These are phyloP conservation scores for Pichia paraexigua DNA, from an alignment of 805 yeast genomes.

Conservation along the genomic window DNA sequence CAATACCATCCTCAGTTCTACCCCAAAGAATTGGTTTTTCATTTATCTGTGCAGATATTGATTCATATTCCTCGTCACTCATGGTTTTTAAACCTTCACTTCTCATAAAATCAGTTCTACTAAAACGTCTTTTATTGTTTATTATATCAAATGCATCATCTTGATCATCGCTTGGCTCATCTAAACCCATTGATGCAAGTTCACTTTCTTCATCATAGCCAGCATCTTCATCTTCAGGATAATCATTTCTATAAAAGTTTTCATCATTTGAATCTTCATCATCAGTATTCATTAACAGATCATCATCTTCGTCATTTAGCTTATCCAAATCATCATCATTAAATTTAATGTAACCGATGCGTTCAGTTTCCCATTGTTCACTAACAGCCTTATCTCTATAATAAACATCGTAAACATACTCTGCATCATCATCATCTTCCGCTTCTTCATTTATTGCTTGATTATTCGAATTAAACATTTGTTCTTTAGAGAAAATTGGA, in stretches of 20 bases:
- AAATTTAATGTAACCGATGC: conserved; percentile 45
- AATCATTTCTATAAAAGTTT: conserved; percentile 84
- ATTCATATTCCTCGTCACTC: conserved; percentile 25
- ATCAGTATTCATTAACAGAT: conserved; percentile 35
- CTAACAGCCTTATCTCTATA: conserved; percentile 49
- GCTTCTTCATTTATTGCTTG: conserved; percentile 17
- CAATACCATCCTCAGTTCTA: conserved; percentile 3
- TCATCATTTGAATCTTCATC: conserved; percentile 89
- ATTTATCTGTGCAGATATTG: conserved; percentile 23
- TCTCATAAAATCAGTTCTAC: conserved; percentile 20
- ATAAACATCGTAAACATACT: conserved; percentile 90
- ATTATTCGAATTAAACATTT: conserved; percentile 17
- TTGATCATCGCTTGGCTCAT: conserved; percentile 32
- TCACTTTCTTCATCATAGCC: conserved; percentile 31
- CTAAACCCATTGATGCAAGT: conserved; percentile 18
- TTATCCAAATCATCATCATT: conserved; percentile 41
- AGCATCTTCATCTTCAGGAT: conserved; percentile 89
- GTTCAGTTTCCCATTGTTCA: conserved; percentile 30
- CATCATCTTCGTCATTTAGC: conserved; percentile 34
- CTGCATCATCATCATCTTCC: conserved; percentile 26
- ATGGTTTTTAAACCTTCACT: conserved; percentile 24
- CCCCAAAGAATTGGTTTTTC: conserved; percentile 8
- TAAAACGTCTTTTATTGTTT: conserved; percentile 27
- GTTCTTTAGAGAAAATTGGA: conserved; percentile 11
- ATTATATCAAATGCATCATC: conserved; percentile 30